Evolutionary conservation across 2,329 filamentous ascomycete genomes (phyloP).

Genomic region (Colletotrichum sp.): DNA sequence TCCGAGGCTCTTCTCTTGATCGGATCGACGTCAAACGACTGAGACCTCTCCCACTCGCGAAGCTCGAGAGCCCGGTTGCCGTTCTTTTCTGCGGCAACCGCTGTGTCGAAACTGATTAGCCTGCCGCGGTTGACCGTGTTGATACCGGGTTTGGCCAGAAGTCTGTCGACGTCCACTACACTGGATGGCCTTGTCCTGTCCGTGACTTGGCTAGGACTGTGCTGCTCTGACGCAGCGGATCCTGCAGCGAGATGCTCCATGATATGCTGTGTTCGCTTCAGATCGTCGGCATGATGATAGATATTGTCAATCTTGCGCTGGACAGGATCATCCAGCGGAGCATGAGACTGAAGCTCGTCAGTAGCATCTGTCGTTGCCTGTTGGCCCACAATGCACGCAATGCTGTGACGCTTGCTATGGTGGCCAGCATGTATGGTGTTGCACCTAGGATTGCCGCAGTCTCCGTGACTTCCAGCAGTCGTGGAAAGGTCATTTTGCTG

Average conservation of each 20-base stretch:
- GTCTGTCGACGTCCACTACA: background rate
- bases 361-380: slow-evolving; percentile 5
- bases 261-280: slow-evolving; percentile 38
- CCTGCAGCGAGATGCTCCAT: slow-evolving; percentile 36
- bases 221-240: background rate
- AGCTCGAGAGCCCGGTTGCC: background rate
- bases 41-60: background rate
- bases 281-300: slow-evolving; percentile 36
- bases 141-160: background rate
- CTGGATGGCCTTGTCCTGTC: too few species aligned
- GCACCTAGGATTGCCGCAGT: slow-evolving; percentile 33
- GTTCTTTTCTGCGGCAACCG: background rate
- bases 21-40: slow-evolving; percentile 5
- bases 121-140: background rate
- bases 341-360: background rate
- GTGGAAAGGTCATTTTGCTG: slow-evolving; percentile 18
- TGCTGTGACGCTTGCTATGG: slow-evolving; percentile 35
- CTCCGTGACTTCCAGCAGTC: slow-evolving; percentile 19
- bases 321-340: slow-evolving; percentile 7
- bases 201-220: background rate
- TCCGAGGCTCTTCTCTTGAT: slow-evolving; percentile 2
- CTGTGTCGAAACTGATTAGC: background rate
- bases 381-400: slow-evolving; percentile 30
- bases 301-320: slow-evolving; percentile 33
- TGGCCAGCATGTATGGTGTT: slow-evolving; percentile 28